Evolutionary conservation across 2,329 filamentous ascomycete species (phyloP).

Genomic region (Colletotrichum abscissum): DNA sequence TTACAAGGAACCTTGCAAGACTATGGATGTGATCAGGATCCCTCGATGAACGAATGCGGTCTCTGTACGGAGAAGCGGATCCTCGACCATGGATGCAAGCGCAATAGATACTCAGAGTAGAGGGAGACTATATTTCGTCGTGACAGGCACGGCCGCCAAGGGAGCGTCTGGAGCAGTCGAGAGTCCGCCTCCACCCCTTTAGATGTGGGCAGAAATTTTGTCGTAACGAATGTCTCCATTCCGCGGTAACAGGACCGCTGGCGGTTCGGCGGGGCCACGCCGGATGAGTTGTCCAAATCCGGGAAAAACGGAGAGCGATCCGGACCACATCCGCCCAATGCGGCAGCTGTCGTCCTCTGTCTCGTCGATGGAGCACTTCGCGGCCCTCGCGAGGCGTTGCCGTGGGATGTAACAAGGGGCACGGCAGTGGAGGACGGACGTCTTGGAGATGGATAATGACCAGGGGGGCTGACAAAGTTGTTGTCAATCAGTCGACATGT

Average conservation of each 20-base stretch:
- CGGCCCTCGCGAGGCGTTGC: background rate
- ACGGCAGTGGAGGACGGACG: slow-evolving; percentile 5
- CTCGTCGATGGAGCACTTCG: background rate
- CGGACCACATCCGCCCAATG: slow-evolving; percentile 26
- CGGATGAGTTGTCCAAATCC: slow-evolving; percentile 27
- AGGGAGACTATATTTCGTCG: background rate
- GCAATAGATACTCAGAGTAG: background rate
- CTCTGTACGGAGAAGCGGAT: background rate
- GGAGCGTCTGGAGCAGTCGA: background rate
- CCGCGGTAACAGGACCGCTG: slow-evolving; percentile 9
- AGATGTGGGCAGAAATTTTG: background rate
- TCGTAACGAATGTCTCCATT: slow-evolving; percentile 23
- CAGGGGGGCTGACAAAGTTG: slow-evolving; percentile 14
- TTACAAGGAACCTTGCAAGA: background rate
- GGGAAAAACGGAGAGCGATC: slow-evolving; percentile 24
- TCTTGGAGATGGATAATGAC: background rate
- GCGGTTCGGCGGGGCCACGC: background rate
- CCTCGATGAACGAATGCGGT: background rate
- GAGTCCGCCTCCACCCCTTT: background rate
- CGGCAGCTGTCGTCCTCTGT: slow-evolving; percentile 11
- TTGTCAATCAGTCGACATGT: slow-evolving; percentile 14
- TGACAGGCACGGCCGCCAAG: background rate
- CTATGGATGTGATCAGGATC: background rate
- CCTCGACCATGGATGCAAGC: background rate
- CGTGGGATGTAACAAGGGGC: background rate